Evolutionary conservation across 2,329 filamentous ascomycete species (phyloP).

Genomic region (Mollisia scopiformis): DNA sequence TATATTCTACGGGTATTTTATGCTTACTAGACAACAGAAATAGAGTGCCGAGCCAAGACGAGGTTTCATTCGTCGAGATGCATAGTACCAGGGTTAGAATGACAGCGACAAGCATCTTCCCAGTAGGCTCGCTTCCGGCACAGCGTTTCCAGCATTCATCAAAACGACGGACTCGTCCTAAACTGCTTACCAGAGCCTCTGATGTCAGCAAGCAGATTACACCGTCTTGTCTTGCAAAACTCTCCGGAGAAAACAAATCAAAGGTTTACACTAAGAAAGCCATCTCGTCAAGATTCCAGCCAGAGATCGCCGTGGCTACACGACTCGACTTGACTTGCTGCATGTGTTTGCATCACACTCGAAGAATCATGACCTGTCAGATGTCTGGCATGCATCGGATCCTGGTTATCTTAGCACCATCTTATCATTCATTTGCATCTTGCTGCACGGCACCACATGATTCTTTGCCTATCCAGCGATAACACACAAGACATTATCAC

Average conservation of each 20-base stretch:
- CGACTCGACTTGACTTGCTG: background rate
- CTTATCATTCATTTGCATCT: no score
- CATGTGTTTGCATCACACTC: background rate
- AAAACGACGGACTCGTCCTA: constrained; percentile 2
- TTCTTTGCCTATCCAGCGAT: background rate
- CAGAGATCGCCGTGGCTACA: background rate
- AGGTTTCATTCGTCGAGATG: background rate
- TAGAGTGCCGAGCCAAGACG: background rate
- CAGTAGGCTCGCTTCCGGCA: background rate
- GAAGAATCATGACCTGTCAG: no score
- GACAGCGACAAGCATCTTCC: background rate
- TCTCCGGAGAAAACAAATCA: background rate
- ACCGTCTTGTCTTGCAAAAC: background rate
- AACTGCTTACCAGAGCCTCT: constrained; percentile 17
- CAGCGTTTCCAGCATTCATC: background rate
- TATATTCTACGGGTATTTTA: background rate
- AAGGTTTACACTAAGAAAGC: background rate
- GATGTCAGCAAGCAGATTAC: constrained; percentile 21
- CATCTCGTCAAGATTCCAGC: background rate
- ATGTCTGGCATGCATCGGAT: no score
- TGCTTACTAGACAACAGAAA: background rate
- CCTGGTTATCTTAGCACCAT: background rate
- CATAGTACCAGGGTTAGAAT: background rate
- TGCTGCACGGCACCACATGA: no score
- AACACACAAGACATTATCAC: constrained; percentile 1